Base-by-base conservation (phyloP, 2,329 filamentous ascomycete species). In the Calonectria leucothoes region DNA sequence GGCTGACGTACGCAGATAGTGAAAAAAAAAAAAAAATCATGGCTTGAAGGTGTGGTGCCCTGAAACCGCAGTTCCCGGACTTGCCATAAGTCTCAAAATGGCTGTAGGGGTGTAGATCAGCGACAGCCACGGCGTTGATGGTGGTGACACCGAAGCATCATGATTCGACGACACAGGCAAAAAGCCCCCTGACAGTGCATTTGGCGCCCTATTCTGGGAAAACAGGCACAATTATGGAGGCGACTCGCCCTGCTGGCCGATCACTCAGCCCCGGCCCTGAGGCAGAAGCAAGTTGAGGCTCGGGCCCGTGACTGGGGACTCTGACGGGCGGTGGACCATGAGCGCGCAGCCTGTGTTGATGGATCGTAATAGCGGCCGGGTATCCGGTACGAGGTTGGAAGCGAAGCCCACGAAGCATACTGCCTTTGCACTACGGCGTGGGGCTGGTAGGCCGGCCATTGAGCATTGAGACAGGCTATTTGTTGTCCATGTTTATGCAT, bases 281-380 rank as follows among this genome's bases (percentile, higher is more conserved):
- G 59, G 57, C 23, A 29, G 59, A 37, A 64, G 59, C 20, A 25
- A 42, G 37, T 37, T 37, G 59, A 45, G 59, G 59, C 59, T 64
- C 37, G 39, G 37, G 59, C 35, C 25, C 42, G 33, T 29, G 63
- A 55, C 51, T 17, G 33, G 42, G 42, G 23, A 45, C 42, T 45
- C n/a, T 35, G 42, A 33, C 25, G 17, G 20, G 37, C 11, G 25
- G 48, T 51, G 65, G 37, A n/a, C 51, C 37, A 52, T 55, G 27
- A 31, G 51, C 29, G 35, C 11, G 66, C 31, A 39, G 51, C 52
- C 39, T 71, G 63, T 55, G 63, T 27, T 55, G 27, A 69, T 48
- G 70, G 35, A 31, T 59, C 64, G 70, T 52, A 66, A 71, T 61
- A 52, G 25, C 39, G 37, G 6, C 64, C 65, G 55, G 65, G 57